Evolutionary conservation across 495 filamentous ascomycete species (phyloP).

Genomic region (Podospora tetraspora): DNA sequence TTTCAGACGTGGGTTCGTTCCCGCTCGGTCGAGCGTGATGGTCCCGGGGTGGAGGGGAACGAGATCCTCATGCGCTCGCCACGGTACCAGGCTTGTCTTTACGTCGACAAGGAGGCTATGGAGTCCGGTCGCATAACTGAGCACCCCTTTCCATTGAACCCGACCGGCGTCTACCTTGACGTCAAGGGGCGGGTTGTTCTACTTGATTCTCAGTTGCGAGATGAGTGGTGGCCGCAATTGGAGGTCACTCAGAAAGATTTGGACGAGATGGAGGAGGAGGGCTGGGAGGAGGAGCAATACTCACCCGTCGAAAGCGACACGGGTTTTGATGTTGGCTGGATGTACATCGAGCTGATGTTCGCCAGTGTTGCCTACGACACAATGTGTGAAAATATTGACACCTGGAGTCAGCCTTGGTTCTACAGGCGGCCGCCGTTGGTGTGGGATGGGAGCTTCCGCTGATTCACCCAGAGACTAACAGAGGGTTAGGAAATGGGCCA

Average conservation of each 20-base stretch:
- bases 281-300: conserved; percentile 8
- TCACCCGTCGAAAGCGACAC: conserved; percentile 6
- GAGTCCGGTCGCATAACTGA: too few species aligned
- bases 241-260: conserved; percentile 2
- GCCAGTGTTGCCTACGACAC: conserved; percentile 2
- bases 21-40: conserved; percentile 16
- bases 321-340: conserved; percentile 13
- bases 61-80: neutral
- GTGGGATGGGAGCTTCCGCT: neutral
- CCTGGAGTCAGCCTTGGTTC: neutral
- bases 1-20: conserved; percentile 12
- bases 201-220: neutral
- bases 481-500: neutral
- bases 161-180: neutral
- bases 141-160: too few species aligned
- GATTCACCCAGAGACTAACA: too few species aligned
- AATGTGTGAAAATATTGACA: neutral
- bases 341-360: conserved; percentile 6
- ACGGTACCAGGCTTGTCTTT: conserved; percentile 13
- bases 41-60: conserved; percentile 10
- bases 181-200: conserved; percentile 8
- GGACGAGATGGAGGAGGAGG: conserved; percentile 11
- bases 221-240: neutral
- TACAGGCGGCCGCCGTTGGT: neutral
- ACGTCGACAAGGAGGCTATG: conserved; percentile 16